Evolutionary conservation across 2,329 filamentous ascomycete species (phyloP), one percentile per base, ranked within the genome.

Genomic region (Dendryphion nanum): DNA sequence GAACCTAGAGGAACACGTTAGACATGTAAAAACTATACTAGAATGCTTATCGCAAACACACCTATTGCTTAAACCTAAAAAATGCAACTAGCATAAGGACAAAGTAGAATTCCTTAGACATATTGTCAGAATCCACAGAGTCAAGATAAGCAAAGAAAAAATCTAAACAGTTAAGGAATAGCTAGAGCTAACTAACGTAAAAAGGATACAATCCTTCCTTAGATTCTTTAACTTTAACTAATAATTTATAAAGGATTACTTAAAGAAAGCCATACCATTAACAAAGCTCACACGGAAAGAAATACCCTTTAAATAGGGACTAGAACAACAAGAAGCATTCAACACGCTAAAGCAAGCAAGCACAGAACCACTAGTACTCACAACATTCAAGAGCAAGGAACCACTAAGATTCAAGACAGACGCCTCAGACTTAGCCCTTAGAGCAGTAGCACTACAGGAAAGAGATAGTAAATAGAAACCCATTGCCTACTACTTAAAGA

Each of bases 401-500:
- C 30, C 20, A 14, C n/a, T 38, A 18, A 14, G 13, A 12, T 12
- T 38, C 18, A 17, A 38, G 17, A 38, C 35, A 4, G 35, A 38
- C 17, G 35, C 35, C n/a, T 38, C 26, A 23, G 30, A 33, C 16
- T 29, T 32, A 4, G 35, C 35, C 8, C 12, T 38, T 12, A 17
- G 35, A 13, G 26, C 14, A 33, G 14, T 19, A n/a, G 18, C 15
- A 33, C 26, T 20, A 10, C 28, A 33, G 18, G 26, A 34, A 16
- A 6, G 17, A 4, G 31, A 39, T 13, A 19, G 37, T 7, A 14
- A 30, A 23, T 30, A 14, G 21, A 30, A 35, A 30, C 37, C 37
- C 8, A 20, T 39, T n/a, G 37, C 37, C 30, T 39, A 18, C 21
- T 35, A 35, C 21, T 39, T 19, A 18, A 4, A 18, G 19, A 39